Conservation (phyloP, 805 yeast species). For the Metschnikowia dekortorum region DNA sequence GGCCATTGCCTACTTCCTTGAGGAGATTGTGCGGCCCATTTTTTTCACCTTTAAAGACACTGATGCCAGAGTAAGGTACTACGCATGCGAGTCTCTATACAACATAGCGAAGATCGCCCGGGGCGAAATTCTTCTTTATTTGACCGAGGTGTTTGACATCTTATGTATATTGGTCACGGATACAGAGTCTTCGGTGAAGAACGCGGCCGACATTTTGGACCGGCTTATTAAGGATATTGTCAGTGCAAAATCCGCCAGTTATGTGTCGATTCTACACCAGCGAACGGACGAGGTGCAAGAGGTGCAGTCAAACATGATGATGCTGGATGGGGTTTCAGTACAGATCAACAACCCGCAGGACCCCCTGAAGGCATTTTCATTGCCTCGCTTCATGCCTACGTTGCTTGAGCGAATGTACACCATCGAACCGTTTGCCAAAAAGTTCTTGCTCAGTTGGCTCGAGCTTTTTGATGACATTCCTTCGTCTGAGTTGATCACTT, state of each 20-base stretch:
- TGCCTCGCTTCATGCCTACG: constrained; percentile 87
- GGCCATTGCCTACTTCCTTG: constrained; percentile 78
- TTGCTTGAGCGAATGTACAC: constrained; percentile 87
- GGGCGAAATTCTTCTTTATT: constrained; percentile 86
- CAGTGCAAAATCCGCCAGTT: constrained; percentile 87
- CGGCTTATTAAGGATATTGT: constrained; percentile 90
- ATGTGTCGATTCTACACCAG: constrained; percentile 66
- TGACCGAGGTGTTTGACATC: constrained; percentile 93
- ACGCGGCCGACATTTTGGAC: constrained; percentile 92
- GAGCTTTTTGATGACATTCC: constrained; percentile 91
- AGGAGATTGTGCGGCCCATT: constrained; percentile 86
- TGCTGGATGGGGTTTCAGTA: constrained; percentile 53
- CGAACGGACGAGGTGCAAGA: constrained; percentile 29
- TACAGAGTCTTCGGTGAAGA: constrained; percentile 84
- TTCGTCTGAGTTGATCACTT: constrained; percentile 80
- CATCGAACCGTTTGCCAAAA: constrained; percentile 86
- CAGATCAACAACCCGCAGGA: constrained; percentile 59
- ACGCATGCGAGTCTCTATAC: constrained; percentile 93
- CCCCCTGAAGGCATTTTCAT: constrained; percentile 67
- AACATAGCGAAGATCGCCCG: constrained; percentile 95
- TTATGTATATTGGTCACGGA: constrained; percentile 87
- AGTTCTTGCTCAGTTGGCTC: constrained; percentile 91
- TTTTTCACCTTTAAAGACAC: constrained; percentile 95
- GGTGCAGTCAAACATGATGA: constrained; percentile 41
- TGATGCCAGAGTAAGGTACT: constrained; percentile 93